Conservation (phyloP, 768 basidiomycete genomes). For the Trametes cubensis region DNA sequence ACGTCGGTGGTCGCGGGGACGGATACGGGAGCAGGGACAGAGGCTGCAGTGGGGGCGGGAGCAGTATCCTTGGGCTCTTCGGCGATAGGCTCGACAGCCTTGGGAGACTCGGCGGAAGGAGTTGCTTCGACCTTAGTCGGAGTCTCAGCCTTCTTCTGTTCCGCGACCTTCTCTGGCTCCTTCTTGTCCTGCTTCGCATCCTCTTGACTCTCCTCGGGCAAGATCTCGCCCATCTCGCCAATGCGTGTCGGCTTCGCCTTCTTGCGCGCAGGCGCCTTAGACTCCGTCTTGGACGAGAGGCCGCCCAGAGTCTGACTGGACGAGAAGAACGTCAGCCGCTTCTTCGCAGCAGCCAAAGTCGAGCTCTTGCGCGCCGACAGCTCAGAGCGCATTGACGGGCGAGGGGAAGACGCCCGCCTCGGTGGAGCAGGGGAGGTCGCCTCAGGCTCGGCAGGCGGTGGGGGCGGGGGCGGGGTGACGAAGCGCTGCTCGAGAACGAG, state of each 20-base stretch:
- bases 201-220: constrained; percentile 52
- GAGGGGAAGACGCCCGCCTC: constrained; percentile 34
- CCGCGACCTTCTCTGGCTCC: background rate
- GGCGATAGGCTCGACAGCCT: background rate
- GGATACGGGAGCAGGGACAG: background rate
- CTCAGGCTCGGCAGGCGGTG: constrained; percentile 29
- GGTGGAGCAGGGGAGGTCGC: constrained; percentile 26
- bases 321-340: constrained; percentile 68
- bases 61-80: constrained; percentile 19
- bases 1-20: background rate
- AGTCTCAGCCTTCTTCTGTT: background rate
- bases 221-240: constrained; percentile 73
- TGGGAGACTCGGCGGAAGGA: background rate
- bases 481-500: constrained; percentile 70
- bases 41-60: background rate
- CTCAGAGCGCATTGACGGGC: constrained; percentile 33
- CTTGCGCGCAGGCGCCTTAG: constrained; percentile 28
- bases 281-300: constrained; percentile 21
- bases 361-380: constrained; percentile 36
- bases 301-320: constrained; percentile 23
- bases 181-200: constrained; percentile 15
- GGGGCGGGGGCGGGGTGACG: constrained; percentile 40
- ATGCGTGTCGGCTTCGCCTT: constrained; percentile 41
- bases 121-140: background rate
- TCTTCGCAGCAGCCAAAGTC: constrained; percentile 54